These are phyloP conservation scores for Allium fistulosum DNA, from an alignment of 106 monocot species.

Conservation along the genomic window DNA sequence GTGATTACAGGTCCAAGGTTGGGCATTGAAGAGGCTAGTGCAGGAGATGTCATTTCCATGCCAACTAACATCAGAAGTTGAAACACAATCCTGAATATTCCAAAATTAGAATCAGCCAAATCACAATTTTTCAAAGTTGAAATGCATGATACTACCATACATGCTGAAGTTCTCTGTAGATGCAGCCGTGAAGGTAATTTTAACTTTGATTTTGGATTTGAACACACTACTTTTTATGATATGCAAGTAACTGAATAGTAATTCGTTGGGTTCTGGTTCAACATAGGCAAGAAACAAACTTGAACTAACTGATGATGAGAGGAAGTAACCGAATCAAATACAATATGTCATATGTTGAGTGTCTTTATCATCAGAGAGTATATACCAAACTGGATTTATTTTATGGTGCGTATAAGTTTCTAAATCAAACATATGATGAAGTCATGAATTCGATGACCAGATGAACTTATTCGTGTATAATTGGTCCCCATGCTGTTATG, in stretches of 20 bases:
- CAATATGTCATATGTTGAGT: too few relatives aligned
- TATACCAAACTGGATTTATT: neutral
- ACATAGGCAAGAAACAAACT: too few relatives aligned
- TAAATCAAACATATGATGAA: slow-evolving; percentile 26
- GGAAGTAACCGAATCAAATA: too few relatives aligned
- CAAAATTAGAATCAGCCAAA: neutral
- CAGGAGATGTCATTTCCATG: slow-evolving; percentile 47
- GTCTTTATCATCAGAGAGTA: too few relatives aligned
- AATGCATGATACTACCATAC: neutral
- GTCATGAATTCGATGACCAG: neutral
- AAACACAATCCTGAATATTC: slow-evolving; percentile 18
- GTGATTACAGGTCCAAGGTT: slow-evolving; percentile 52
- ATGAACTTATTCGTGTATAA: neutral
- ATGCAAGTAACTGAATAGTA: too few relatives aligned
- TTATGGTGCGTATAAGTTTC: too few relatives aligned
- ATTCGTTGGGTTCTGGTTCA: too few relatives aligned
- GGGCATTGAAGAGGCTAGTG: slow-evolving; percentile 66
- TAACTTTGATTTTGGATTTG: neutral
- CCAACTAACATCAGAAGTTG: slow-evolving; percentile 41
- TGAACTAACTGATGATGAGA: too few relatives aligned
- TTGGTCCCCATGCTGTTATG: too few relatives aligned
- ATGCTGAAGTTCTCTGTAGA: neutral
- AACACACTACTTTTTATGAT: neutral
- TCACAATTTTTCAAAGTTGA: neutral
- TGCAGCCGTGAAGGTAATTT: neutral